Evolutionary conservation across 352 stramenopile species (phyloP), one percentile per base, ranked within the genome.

Genomic region (Globisporangium camurandrum): DNA sequence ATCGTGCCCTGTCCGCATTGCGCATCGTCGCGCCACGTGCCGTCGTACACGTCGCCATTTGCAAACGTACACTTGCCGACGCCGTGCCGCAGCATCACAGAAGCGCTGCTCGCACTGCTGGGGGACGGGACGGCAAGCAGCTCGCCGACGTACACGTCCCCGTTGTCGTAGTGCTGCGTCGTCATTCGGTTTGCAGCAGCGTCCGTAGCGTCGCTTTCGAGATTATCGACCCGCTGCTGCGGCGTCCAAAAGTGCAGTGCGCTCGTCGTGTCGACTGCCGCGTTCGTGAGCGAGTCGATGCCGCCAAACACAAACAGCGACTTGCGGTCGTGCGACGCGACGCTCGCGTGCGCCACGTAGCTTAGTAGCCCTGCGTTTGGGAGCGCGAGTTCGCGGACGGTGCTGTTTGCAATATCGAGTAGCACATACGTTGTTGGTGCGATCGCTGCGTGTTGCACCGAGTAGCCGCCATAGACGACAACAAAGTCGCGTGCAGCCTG

Each of bases 91-190:
- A 47, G 23, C 41, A 10, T 9, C 33, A 20, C 33, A 39, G 33
- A 9, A 17, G 19, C 57, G 46, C n/a, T 48, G 62, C 28, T 61
- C 47, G 26, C 30, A 44, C 5, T 39, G 20, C 46, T 26, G 49
- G 11, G n/a, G n/a, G n/a, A n/a, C 23, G n/a, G 5, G 7, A 11
- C 6, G 4, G 24, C 66, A 17, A 39, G 33, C 59, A 87, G 74
- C 57, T 88, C 68, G 1, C 80, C 80, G 2, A 83, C 67, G 54
- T 91, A 91, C 23, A 81, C 69, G 42, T 88, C 73, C 17, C 76
- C 80, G 52, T 83, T 86, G 9, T 62, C 61, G 47, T 71, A 71
- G 0, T 50, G 56, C 28, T 74, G 79, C 0, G 70, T 80, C 38
- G 69, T 76, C 42, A 80, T 71, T 2, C 58, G 56, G 31, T 76